Evolutionary conservation across 805 yeast genomes (phyloP), one percentile per base, ranked within the genome.

Genomic region (Cyberlindnera maritima): DNA sequence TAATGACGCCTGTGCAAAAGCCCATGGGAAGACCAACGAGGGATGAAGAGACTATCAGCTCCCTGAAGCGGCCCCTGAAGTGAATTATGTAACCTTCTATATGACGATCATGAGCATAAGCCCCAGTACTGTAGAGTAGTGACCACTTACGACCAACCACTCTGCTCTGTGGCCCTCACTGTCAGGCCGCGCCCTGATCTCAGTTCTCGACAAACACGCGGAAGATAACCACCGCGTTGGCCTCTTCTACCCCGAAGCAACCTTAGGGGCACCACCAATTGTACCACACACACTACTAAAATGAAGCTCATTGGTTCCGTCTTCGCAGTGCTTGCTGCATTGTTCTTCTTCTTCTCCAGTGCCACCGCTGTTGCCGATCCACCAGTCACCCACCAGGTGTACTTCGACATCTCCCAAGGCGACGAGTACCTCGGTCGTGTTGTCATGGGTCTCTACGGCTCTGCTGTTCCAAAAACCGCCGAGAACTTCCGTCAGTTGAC

Each of bases 401-500:
- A 74, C 71, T 90, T 91, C 59, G 97, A 92, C 64, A 72, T 91
- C 54, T 74, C 80, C 56, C 91, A 88, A 64, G 97, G 89, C 49
- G 94, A 80, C 44, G 71, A 82, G 65, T 60, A 71, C 4, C 70
- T 91, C 39, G 98, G 98, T 39, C 79, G 96, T 63, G 76, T 92
- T 54, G 86, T 83, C 49, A 74, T 92, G 65, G 98, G 97, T 12
- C 75, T 92, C 44, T 92, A 83, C 64, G 97, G 97, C 39, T 79
- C 81, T 20, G 87, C 80, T 41, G 92, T 85, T 34, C 96, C 95
- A 58, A 86, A 85, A 68, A 91, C 97, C 23, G 94, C 76, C 34
- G 91, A 88, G 66, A 91, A 91, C 75, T 90, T 90, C 71, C 81
- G 88, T 60, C 85, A 85, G 60, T 76, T 90, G 66, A 73, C 89